phyloP scores from a whole-genome alignment of 2,329 filamentous ascomycete species.

The Zymoseptoria ardabiliae region DNA sequence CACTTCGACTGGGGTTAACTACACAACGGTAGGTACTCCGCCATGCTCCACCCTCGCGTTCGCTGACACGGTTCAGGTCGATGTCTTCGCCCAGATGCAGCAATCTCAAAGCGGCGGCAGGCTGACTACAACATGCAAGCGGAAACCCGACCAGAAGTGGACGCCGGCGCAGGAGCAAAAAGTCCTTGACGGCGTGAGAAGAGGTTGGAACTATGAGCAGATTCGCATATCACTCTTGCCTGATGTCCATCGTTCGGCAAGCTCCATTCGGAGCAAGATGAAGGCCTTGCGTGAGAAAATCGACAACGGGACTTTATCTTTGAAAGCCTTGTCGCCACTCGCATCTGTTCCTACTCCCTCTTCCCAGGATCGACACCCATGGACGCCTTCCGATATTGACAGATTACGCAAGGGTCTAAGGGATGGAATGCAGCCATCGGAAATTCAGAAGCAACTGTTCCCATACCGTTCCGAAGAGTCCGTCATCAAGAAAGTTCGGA shows the following conservation, averaged over 20 bases:
- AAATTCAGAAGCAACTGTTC: neutral
- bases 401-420: neutral
- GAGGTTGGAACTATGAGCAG: neutral
- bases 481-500: neutral
- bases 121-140: neutral
- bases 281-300: neutral
- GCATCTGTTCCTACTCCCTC: neutral
- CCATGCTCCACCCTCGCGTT: neutral
- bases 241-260: neutral
- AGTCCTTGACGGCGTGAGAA: slow-evolving; percentile 4
- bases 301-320: neutral
- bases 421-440: neutral
- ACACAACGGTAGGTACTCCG: neutral
- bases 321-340: neutral
- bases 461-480: neutral
- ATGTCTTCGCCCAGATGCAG: neutral
- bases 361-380: neutral
- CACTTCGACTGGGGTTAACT: neutral
- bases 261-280: neutral
- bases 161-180: slow-evolving; percentile 3
- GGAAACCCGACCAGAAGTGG: neutral
- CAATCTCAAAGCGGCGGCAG: neutral
- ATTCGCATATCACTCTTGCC: neutral
- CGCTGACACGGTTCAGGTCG: neutral
- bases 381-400: neutral